These are phyloP conservation scores for Aspergillus sergii DNA, from an alignment of 2,329 filamentous ascomycete species.

Conservation along the genomic window DNA sequence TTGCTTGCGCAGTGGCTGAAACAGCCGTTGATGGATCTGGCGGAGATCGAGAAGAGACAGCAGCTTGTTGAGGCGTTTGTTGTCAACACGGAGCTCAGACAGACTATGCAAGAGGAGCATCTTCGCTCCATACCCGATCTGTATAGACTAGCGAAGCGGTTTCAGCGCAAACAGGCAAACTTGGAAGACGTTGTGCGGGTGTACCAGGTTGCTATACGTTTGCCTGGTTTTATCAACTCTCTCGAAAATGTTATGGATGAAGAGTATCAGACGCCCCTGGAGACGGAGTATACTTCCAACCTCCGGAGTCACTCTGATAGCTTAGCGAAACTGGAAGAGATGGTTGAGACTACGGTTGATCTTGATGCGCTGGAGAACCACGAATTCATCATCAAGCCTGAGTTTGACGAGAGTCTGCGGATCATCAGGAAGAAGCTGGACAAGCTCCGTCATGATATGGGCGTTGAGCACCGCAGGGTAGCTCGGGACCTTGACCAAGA, in stretches of 20 bases:
- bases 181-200: constrained; percentile 93
- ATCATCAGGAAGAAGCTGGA: constrained; percentile 92
- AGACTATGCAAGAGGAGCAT: constrained; percentile 97
- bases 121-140: constrained; percentile 90
- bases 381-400: constrained; percentile 98
- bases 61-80: constrained; percentile 95
- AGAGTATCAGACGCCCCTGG: constrained; percentile 81
- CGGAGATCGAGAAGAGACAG: constrained; percentile 87
- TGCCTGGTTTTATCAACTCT: constrained; percentile 87
- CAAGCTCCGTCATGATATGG: constrained; percentile 78
- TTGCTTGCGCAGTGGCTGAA: constrained; percentile 95
- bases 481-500: constrained; percentile 85
- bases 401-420: constrained; percentile 87
- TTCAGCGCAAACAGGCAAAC: constrained; percentile 87
- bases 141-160: constrained; percentile 90
- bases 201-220: constrained; percentile 89
- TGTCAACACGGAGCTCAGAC: constrained; percentile 85
- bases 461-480: constrained; percentile 74
- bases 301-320: constrained; percentile 75
- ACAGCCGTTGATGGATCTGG: constrained; percentile 89
- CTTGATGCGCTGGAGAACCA: constrained; percentile 93
- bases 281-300: constrained; percentile 83
- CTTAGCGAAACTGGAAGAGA: constrained; percentile 85
- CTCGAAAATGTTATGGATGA: constrained; percentile 96
- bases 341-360: constrained; percentile 98